phyloP scores from a whole-genome alignment of 2,329 filamentous ascomycete species.

The Colletotrichum aenigma region DNA sequence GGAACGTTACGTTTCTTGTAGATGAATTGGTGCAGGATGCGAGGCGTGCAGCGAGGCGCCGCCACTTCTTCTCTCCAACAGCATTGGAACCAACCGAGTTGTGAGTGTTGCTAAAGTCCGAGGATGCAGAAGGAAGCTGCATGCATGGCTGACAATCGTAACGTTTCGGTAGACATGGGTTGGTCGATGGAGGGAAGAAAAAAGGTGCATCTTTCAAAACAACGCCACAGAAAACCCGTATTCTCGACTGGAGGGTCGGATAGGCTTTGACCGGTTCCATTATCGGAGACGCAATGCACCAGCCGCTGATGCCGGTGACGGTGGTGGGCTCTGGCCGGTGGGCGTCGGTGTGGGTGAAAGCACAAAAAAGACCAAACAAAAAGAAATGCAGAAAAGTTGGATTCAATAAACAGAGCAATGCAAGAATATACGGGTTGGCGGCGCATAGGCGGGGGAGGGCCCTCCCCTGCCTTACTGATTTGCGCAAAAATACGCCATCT shows the following conservation, averaged over 20 bases:
- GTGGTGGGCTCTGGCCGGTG: not conserved
- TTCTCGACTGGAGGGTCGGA: conserved; percentile 4
- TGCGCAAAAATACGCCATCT: not conserved
- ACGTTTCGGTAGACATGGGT: not conserved
- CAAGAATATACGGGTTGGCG: not conserved
- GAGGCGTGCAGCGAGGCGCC: not conserved
- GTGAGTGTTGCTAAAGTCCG: not conserved
- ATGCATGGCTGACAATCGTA: not conserved
- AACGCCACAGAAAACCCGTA: not conserved
- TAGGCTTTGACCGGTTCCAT: not conserved
- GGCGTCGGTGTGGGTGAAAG: not conserved
- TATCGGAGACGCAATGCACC: not conserved
- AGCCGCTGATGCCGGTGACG: not conserved
- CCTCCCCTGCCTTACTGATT: not conserved
- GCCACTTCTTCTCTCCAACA: not conserved
- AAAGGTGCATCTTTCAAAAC: not conserved
- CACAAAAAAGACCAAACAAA: not conserved
- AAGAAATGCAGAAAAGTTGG: not conserved
- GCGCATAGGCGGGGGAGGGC: not conserved
- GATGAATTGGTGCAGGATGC: not conserved
- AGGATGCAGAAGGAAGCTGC: not conserved
- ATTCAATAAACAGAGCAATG: not conserved
- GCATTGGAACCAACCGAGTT: not conserved
- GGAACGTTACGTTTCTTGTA: not conserved
- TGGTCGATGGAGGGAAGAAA: not conserved